Evolutionary conservation across 176 grass and related monocot genomes (phyloP), one percentile per base, ranked within the genome.

Genomic region (Poa annua): DNA sequence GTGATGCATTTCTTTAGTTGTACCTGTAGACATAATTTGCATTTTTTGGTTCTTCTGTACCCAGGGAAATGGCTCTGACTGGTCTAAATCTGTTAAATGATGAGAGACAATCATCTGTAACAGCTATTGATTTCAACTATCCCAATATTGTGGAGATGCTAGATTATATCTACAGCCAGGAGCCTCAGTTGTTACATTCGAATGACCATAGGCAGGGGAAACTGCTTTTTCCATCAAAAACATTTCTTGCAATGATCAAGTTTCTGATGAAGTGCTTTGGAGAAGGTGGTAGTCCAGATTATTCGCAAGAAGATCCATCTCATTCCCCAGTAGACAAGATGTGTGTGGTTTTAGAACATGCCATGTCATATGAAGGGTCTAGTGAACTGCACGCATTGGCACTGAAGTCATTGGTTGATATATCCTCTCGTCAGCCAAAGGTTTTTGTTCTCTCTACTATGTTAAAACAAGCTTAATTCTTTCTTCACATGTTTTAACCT

Each of bases 231-330:
- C 88, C 92, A 81, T 69, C 90, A 88, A 94, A 91, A 89, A 89
- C 95, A 80, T 91, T 88, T 90, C 83, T 97, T 87, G 90, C 86
- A 32, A 97, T 94, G 90, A 73, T 94, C 80, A 93, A 89, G 81
- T 97, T 97, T 87, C 81, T 94, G 66, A 97, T 94, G 92, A 97
- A 94, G 89, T 97, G 95, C 53, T 93, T 97, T 88, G 74, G 85
- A 74, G 78, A 86, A 84, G 85, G 81, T 85, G 67, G 49, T 86
- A 79, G 42, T 74, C 73, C 48, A 38, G 19, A 83, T 76, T 20
- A 73, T 71, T 13, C 77, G 73, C 83, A 80, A 75, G 70, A 63
- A 68, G 90, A 91, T 44, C 49, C 57, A 86, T 90, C 86, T 77
- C 7, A 81, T 77, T 89, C 84, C 59, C 64, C 87, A 36, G 82